Base-by-base conservation (phyloP, 176 grass and related monocot species). In the Raddia distichophylla region DNA sequence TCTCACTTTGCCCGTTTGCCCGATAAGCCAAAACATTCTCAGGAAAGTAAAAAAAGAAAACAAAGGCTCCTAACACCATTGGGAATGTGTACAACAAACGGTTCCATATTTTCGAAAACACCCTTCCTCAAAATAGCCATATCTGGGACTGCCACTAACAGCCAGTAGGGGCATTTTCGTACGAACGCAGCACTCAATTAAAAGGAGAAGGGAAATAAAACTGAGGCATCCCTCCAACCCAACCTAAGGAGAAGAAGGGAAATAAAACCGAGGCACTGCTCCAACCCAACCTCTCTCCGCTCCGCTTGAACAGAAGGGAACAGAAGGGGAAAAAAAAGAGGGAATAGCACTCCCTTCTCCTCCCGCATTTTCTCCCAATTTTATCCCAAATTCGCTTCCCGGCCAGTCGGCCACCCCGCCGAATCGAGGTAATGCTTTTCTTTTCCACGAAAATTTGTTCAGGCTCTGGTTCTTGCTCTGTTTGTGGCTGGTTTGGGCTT, bases 361-460 rank as follows among this genome's bases (percentile, higher is more conserved):
- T 43, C 82, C 53, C 54, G 0, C 45, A 13, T 5, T 69, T 68
- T 10, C 14, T 45, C 69, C 72, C 46, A 62, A n/a, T 52, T 49
- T 10, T 20, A 17, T 43, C 75, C 72, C 61, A 22, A 80, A 69
- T 71, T 77, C 44, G 46, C 42, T 8, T 45, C 37, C 72, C 32
- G 22, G 17, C 49, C 49, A 32, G 17, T 27, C 27, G 27, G 27
- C 27, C 27, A 27, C 71, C 32, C 27, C 32, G 50, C 48, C 48
- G 49, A 18, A 86, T 86, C 58, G 68, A 80, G 4, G 64, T 46
- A 76, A 58, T 14, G 17, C 12, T 56, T 55, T 53, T 53, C 0
- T 12, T 6, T 4, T 1, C 70, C 27, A 10, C 16, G 32, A 4
- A 4, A 47, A 44, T 76, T 27, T 17, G 56, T 57, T 43, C 51